These are phyloP conservation scores for Cladosporium phlei DNA, from an alignment of 2,329 filamentous ascomycete genomes.

Conservation along the genomic window DNA sequence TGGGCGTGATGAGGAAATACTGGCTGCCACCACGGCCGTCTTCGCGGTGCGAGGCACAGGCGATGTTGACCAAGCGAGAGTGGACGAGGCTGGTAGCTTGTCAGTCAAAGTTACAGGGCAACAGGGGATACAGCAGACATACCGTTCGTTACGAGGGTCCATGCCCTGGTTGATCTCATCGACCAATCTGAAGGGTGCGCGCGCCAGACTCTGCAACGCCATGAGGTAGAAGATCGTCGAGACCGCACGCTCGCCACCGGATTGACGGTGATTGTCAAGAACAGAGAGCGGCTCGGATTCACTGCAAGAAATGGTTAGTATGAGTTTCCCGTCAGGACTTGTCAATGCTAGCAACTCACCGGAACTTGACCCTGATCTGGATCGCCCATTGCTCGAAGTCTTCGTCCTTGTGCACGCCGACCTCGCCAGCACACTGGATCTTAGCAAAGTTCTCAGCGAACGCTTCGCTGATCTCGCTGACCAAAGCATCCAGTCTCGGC, in stretches of 20 bases:
- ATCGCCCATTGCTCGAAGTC: slow-evolving; percentile 95
- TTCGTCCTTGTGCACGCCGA: slow-evolving; percentile 75
- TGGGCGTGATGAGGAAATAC: slow-evolving; percentile 98
- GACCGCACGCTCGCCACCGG: slow-evolving; percentile 90
- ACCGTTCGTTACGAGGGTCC: slow-evolving; percentile 93
- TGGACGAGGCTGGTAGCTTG: slow-evolving; percentile 66
- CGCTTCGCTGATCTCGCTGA: slow-evolving; percentile 77
- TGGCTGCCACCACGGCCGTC: slow-evolving; percentile 34
- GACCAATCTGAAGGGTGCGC: slow-evolving; percentile 93
- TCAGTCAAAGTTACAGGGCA: no score
- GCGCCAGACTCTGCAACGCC: slow-evolving; percentile 89
- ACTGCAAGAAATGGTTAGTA: slow-evolving; percentile 38
- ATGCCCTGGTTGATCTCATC: slow-evolving; percentile 99
- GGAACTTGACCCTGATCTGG: slow-evolving; percentile 91
- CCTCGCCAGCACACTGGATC: slow-evolving; percentile 90
- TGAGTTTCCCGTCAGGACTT: no score
- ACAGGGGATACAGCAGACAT: slow-evolving; percentile 1
- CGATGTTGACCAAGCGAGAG: slow-evolving; percentile 96
- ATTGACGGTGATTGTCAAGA: slow-evolving; percentile 88
- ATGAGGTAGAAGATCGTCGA: slow-evolving; percentile 99
- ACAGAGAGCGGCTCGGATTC: slow-evolving; percentile 78
- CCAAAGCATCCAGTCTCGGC: slow-evolving; percentile 70
- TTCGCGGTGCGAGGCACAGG: slow-evolving; percentile 57
- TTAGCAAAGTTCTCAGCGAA: slow-evolving; percentile 91
- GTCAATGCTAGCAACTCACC: no score